These are phyloP conservation scores for Dictyostelium discoideum DNA, from an alignment of 78 protist species.

Conservation along the genomic window dicty_2.7 NC_007089.4:2880501-2881000, in stretches of 20 bases:
- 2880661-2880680: not conserved
- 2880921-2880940: not conserved
- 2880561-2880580: not conserved
- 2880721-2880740: too few species aligned
- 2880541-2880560: not conserved
- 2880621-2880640: not conserved
- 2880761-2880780: not conserved
- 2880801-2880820: not conserved
- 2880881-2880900: not conserved
- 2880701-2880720: not conserved
- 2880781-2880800: not conserved
- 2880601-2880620: not conserved
- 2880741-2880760: too few species aligned
- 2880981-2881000: not conserved
- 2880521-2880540: too few species aligned
- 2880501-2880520: too few species aligned
- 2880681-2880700: not conserved
- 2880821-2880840: not conserved
- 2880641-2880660: not conserved
- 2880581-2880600: too few species aligned
- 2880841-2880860: not conserved
- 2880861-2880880: not conserved
- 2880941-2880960: constrained; percentile 8
- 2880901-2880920: not conserved
- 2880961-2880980: not conserved